Conservation (phyloP, 225 moss, liverwort and hornwort genomes). For the Thuidium tamariscinum region DNA sequence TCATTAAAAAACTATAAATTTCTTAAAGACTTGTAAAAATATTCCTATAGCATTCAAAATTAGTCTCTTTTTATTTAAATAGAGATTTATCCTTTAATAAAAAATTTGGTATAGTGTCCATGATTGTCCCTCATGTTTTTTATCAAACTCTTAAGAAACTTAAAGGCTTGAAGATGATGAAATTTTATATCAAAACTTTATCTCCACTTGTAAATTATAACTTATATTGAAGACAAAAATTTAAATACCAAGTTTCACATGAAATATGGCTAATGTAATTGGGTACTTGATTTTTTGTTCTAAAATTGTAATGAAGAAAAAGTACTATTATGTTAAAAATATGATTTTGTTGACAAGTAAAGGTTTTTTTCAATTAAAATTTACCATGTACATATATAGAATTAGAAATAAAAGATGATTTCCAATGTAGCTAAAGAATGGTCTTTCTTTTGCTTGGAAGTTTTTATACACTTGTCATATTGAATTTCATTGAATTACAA, state of each 20-base stretch:
- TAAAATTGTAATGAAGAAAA: not conserved
- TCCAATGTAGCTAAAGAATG: not conserved
- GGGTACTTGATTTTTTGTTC: not conserved
- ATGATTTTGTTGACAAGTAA: not conserved
- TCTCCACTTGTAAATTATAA: not conserved
- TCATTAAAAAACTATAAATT: too few relatives aligned
- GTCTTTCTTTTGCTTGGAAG: not conserved
- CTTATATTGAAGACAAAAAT: not conserved
- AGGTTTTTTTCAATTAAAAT: not conserved
- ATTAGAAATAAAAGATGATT: not conserved
- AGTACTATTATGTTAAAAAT: not conserved
- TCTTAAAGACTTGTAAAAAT: not conserved
- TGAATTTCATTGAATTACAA: not conserved
- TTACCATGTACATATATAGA: not conserved
- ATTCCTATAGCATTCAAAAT: not conserved
- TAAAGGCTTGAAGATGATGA: not conserved
- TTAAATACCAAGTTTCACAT: not conserved
- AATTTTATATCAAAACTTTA: not conserved
- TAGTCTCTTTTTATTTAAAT: fast-evolving
- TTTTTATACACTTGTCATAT: not conserved
- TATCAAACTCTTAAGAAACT: too few relatives aligned
- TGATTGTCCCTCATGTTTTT: not conserved
- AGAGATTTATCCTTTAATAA: not conserved
- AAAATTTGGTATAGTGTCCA: fast-evolving
- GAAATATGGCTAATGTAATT: not conserved